Percentiles rank a stretch among this genome's conserved stretches.
Evolutionary conservation across 345 rosid species (phyloP).

Genomic region (Salix udensis): DNA sequence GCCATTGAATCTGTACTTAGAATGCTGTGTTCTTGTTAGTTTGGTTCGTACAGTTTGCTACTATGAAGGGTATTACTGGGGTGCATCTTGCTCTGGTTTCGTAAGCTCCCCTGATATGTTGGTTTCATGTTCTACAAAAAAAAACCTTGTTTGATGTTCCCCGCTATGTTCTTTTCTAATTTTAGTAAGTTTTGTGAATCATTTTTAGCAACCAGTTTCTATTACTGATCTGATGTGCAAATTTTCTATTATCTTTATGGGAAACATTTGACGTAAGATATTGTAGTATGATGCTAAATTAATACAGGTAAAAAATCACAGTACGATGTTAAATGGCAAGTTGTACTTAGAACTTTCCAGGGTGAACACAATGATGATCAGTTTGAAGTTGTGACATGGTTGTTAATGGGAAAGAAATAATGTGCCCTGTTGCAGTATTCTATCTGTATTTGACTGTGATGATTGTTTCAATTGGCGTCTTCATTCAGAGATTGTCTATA

Average conservation of each 20-base stretch:
- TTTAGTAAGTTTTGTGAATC: neutral
- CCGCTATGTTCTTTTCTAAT: neutral
- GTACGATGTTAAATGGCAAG: neutral
- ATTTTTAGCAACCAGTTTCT: neutral
- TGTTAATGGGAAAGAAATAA: neutral
- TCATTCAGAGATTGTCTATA: neutral
- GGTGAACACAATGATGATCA: neutral
- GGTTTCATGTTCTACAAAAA: neutral
- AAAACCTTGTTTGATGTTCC: neutral
- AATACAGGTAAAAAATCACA: neutral
- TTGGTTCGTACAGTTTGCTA: neutral
- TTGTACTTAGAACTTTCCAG: neutral
- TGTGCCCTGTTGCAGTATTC: neutral
- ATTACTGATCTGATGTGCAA: neutral
- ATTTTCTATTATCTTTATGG: neutral
- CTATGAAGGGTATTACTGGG: neutral
- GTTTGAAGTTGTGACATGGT: neutral
- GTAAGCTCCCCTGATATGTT: neutral
- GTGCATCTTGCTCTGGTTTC: neutral
- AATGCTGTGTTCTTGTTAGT: neutral
- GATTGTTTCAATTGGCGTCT: neutral
- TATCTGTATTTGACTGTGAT: neutral
- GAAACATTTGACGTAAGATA: neutral
- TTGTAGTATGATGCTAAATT: no score
- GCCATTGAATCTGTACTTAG: neutral